A percentile compares a stretch with the other conserved stretches of the same genome.
These are phyloP conservation scores for Sonneratia caseolaris DNA, from an alignment of 345 rosid genomes.

Conservation along the genomic window DNA sequence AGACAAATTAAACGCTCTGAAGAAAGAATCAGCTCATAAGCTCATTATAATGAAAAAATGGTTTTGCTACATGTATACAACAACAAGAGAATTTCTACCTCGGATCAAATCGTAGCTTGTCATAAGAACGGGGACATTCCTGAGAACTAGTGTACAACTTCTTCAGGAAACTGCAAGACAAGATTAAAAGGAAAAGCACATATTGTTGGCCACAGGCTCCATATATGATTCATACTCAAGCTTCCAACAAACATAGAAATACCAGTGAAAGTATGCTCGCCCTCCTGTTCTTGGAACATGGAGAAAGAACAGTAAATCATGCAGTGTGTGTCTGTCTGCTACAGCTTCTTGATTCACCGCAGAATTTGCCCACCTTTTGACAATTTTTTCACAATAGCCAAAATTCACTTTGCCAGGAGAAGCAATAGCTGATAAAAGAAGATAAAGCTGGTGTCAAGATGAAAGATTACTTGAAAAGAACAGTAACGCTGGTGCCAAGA, in stretches of 20 bases:
- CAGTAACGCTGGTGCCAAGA: background rate
- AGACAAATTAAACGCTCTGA: background rate
- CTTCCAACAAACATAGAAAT: conserved; percentile 8
- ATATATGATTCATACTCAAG: background rate
- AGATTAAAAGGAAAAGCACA: conserved; percentile 11
- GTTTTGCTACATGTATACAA: background rate
- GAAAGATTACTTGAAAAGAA: conserved; percentile 2
- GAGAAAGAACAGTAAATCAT: conserved; percentile 76
- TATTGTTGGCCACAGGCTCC: conserved; percentile 2
- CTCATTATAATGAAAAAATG: background rate
- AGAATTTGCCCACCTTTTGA: conserved; percentile 57
- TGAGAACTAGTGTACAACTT: conserved; percentile 53
- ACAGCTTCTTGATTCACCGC: conserved; percentile 38
- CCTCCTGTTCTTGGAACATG: conserved; percentile 98
- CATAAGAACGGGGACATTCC: conserved; percentile 96
- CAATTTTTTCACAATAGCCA: conserved; percentile 52
- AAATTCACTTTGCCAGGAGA: conserved; percentile 32
- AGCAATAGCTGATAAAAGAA: conserved; percentile 32
- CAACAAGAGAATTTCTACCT: conserved; percentile 31
- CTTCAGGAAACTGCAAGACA: conserved; percentile 65
- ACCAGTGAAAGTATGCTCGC: conserved; percentile 90
- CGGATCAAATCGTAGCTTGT: conserved; percentile 82
- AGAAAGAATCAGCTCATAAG: background rate
- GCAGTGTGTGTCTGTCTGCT: conserved; percentile 54
- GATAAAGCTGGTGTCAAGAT: background rate